Evolutionary conservation across 2,329 filamentous ascomycete species (phyloP).

Genomic region (Colletotrichum sp.): DNA sequence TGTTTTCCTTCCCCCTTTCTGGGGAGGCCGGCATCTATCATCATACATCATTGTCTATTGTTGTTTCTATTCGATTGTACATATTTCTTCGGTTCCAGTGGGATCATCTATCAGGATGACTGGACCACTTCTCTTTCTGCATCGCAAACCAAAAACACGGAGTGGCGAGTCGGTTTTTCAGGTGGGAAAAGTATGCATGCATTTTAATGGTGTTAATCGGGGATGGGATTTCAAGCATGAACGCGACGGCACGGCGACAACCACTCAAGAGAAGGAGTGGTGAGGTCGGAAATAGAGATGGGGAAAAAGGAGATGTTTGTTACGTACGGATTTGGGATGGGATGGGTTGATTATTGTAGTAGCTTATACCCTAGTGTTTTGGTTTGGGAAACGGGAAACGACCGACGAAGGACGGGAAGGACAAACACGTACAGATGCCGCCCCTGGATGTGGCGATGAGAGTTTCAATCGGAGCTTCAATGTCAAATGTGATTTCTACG

Average conservation of each 20-base stretch:
- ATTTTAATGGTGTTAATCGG: constrained; percentile 7
- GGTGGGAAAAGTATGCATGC: background rate
- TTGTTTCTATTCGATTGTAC: background rate
- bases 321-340: background rate
- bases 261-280: background rate
- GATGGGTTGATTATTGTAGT: background rate
- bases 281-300: background rate
- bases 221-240: background rate
- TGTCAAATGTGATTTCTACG: background rate
- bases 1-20: background rate
- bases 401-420: background rate
- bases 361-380: constrained; percentile 21
- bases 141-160: background rate
- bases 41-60: background rate
- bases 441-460: background rate
- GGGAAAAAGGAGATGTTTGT: background rate
- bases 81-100: background rate
- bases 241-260: background rate
- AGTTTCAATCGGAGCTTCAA: background rate
- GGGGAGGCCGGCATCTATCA: background rate
- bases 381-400: background rate
- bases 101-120: background rate
- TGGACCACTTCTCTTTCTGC: background rate
- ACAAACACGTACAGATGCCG: background rate
- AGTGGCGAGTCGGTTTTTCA: background rate